Base-by-base conservation (phyloP, 352 stramenopile species). In the Phytophthora colocasiae region DNA sequence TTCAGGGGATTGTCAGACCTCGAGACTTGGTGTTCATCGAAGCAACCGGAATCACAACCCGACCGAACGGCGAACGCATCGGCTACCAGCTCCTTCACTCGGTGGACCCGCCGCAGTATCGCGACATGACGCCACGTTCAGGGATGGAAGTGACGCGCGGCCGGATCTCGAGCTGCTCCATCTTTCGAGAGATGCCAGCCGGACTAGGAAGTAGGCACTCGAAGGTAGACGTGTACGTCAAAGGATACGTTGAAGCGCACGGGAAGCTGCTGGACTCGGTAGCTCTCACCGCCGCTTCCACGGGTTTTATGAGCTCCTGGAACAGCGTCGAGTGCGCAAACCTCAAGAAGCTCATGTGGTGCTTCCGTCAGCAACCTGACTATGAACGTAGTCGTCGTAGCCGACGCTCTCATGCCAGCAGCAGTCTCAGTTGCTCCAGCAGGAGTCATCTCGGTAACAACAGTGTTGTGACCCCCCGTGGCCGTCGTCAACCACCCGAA, bases 271-370 rank as follows among this genome's bases (percentile, higher is more conserved):
- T 81, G 9, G 69, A 83, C 32, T 72, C 62, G 8, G 69, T 83
- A 22, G 63, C 75, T 4, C 69, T 86, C n/a, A 71, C 76, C 14
- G 63, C 64, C 6, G 75, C 75, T 11, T 79, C 77, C 10, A 85
- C 62, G 22, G 74, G 71, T 3, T 77, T 81, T 27, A 60, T 81
- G 19, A 83, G 71, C 51, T 82, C 70, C 12, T 85, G 77, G 77
- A 85, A 85, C 40, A 47, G 72, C 5, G 61, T 83, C 38, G 74
- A 82, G 53, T 81, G 68, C 45, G 71, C 67, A 14, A 69, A 81
- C 29, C 54, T 77, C 31, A 83, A 83, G 47, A 86, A 86, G 52
- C 66, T 83, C 44, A 74, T 80, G 72, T 87, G 74, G 76, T 70
- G 41, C 27, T 70, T 76, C 19, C 63, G 63, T 29, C 63, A 66